Evolutionary conservation across 2,329 filamentous ascomycete species (phyloP).

Genomic region (Cadophora malorum): DNA sequence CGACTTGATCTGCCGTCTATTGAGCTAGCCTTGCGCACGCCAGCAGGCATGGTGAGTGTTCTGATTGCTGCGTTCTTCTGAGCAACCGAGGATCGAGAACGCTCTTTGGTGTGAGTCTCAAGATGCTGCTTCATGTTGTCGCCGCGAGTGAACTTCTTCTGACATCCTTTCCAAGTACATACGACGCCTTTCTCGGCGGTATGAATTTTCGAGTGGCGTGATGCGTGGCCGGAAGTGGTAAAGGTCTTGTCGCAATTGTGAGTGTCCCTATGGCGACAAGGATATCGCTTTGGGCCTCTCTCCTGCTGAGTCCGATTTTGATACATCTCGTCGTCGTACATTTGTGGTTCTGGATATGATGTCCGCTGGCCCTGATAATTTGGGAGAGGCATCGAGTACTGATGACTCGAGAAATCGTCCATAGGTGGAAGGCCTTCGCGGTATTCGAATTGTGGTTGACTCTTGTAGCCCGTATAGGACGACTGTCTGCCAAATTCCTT

Average conservation of each 20-base stretch:
- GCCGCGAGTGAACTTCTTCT: constrained; percentile 80
- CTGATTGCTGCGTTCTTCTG: constrained; percentile 43
- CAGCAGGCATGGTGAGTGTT: constrained; percentile 38
- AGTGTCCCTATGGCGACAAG: constrained; percentile 74
- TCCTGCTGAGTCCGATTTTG: constrained; percentile 27
- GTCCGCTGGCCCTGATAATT: constrained; percentile 19
- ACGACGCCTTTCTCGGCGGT: constrained; percentile 79
- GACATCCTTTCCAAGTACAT: constrained; percentile 71
- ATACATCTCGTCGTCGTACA: constrained; percentile 38
- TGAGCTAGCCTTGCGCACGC: constrained; percentile 43
- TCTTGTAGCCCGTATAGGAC: constrained; percentile 39
- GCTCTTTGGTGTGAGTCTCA: constrained; percentile 74
- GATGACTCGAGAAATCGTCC: constrained; percentile 27
- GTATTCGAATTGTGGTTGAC: constrained; percentile 51
- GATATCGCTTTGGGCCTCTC: constrained; percentile 65
- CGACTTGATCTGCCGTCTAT: constrained; percentile 42
- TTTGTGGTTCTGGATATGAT: constrained; percentile 33
- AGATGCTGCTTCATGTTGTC: constrained; percentile 91
- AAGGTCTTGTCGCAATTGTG: constrained; percentile 80
- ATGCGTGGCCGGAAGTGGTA: constrained; percentile 85
- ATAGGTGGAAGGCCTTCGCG: constrained; percentile 26
- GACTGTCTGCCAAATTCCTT: constrained; percentile 50
- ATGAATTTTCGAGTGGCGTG: constrained; percentile 84
- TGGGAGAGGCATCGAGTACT: constrained; percentile 22
- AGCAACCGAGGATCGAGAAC: constrained; percentile 30